phyloP scores from a whole-genome alignment of 371 early-diverging fungal species.

The Mucor plumbeus region DNA sequence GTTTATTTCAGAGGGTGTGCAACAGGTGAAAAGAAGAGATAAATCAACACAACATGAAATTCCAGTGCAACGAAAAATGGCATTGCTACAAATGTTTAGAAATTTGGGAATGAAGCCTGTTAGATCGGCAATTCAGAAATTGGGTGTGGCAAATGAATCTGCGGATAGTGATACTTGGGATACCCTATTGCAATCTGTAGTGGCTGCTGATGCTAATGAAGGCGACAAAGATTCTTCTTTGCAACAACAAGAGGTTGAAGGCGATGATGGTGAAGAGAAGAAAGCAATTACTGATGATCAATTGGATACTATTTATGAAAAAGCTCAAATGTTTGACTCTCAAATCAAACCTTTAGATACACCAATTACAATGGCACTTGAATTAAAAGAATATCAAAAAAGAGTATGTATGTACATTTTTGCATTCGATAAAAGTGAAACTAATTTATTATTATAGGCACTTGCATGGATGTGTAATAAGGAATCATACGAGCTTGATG shows the following conservation, averaged over 20 bases:
- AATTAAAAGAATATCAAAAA: constrained; percentile 69
- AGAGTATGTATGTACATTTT: constrained; percentile 32
- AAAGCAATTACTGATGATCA: constrained; percentile 63
- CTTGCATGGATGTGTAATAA: constrained; percentile 70
- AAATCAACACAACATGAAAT: constrained; percentile 30
- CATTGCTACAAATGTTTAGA: constrained; percentile 50
- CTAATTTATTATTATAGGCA: constrained; percentile 32
- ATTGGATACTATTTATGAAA: constrained; percentile 65
- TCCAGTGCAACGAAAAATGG: constrained; percentile 43
- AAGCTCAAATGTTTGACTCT: constrained; percentile 62
- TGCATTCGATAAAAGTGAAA: not conserved
- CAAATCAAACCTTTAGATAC: constrained; percentile 57
- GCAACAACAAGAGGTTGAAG: not conserved
- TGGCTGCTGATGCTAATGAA: constrained; percentile 2
- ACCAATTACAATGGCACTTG: constrained; percentile 52
- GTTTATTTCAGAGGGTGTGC: not conserved
- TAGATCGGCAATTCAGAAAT: constrained; percentile 39
- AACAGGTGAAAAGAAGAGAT: constrained; percentile 7
- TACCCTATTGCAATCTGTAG: constrained; percentile 31
- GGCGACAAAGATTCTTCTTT: not conserved
- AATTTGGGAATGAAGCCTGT: constrained; percentile 45
- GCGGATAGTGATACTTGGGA: constrained; percentile 29
- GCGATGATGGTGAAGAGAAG: constrained; percentile 37
- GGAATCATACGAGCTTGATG: constrained; percentile 40
- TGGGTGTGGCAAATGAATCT: constrained; percentile 18